Base-by-base conservation (phyloP, 2,329 filamentous ascomycete species). In the Niveomyces coronatus region DNA sequence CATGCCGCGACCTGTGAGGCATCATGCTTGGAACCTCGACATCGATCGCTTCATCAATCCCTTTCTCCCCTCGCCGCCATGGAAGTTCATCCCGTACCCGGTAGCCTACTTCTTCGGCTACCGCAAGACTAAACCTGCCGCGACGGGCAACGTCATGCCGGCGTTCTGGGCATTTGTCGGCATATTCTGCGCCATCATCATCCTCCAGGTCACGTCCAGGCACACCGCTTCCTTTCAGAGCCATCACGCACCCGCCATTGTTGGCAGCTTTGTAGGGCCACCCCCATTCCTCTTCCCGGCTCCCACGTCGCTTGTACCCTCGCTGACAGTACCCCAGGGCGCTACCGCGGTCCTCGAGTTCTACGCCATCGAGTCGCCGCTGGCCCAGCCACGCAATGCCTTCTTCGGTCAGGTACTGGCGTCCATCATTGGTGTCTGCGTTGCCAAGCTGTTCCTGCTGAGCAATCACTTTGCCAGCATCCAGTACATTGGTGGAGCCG, bases 31-130 rank as follows among this genome's bases (percentile, higher is more conserved):
- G 62, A 67, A 79, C 51, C 76, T 93, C 58, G 76, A 91, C 59
- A 73, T 94, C 45, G 87, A 94, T 65, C 62, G 60, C n/a, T 76
- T 80, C 53, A 55, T 93, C 35, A 86, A 89, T 54, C 81, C 70
- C 3, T 67, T 76, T 43, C 53, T 93, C 17, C 82, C 82, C 8
- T 63, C 71, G 11, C 79, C 81, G 28, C 74, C 72, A 48, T 71
- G 85, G 54, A 62, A 70, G 19, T 61, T 64, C 31, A 53, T 94
- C 2, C 87, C 86, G 0, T 65, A 64, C 32, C 71, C 72, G 0
- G 53, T 91, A 15, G 72, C 83, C 15, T 72, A 76, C 47, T 82
- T 85, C 48, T 61, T 93, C 2, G 82, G 82, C 9, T 63, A 82
- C 50, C 71, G 80, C 43, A 58, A 52, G 32, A 22, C 53, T 18